phyloP scores from a whole-genome alignment of 1,139 yeast species.

The Debaryomyces fabryi region DNA sequence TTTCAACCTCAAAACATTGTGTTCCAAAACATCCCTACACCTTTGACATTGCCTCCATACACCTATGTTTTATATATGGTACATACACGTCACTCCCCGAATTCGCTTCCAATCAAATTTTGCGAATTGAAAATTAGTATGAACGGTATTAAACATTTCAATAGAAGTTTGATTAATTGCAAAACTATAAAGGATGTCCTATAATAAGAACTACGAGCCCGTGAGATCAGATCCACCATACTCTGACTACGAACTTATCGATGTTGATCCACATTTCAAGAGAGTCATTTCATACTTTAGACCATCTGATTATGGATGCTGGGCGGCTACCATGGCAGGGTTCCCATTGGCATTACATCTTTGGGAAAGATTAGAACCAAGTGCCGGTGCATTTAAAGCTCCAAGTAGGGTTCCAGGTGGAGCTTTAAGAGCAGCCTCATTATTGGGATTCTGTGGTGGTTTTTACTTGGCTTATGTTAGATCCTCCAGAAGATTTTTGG shows the following conservation, averaged over 20 bases:
- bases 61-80: background rate
- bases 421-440: slow-evolving; percentile 59
- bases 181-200: slow-evolving; percentile 36
- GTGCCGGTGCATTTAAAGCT: slow-evolving; percentile 59
- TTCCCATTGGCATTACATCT: slow-evolving; percentile 61
- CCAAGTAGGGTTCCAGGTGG: slow-evolving; percentile 57
- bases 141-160: slow-evolving; percentile 9
- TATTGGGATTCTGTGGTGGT: slow-evolving; percentile 72
- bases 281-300: slow-evolving; percentile 78
- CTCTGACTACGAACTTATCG: slow-evolving; percentile 60
- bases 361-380: slow-evolving; percentile 67
- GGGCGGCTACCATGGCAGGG: slow-evolving; percentile 70
- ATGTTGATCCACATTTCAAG: slow-evolving; percentile 75
- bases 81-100: background rate
- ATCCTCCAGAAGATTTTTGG: slow-evolving; percentile 76
- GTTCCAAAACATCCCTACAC: background rate
- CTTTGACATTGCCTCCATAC: background rate
- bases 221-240: slow-evolving; percentile 47
- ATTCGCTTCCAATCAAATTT: slow-evolving; percentile 33
- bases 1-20: background rate
- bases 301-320: slow-evolving; percentile 61
- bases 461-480: slow-evolving; percentile 67
- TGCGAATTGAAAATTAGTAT: slow-evolving; percentile 26
- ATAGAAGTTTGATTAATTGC: slow-evolving; percentile 12
- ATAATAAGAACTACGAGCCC: slow-evolving; percentile 44